Evolutionary conservation across 2,329 filamentous ascomycete species (phyloP).

Genomic region (Epichloe hybrida): DNA sequence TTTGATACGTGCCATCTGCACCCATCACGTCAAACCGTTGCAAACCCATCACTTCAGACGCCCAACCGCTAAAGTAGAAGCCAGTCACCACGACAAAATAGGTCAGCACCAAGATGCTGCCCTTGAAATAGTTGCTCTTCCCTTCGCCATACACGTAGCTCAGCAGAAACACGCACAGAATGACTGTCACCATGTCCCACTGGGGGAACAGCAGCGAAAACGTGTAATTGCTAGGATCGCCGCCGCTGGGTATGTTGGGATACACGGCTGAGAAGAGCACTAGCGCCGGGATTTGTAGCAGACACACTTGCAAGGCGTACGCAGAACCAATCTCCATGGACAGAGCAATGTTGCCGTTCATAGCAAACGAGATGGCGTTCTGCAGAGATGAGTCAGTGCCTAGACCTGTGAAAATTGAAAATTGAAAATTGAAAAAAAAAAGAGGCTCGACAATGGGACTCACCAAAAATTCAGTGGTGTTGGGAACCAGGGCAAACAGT

Average conservation of each 20-base stretch:
- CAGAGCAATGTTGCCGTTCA: constrained; percentile 97
- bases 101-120: constrained; percentile 81
- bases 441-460: constrained; percentile 18
- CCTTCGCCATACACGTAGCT: constrained; percentile 97
- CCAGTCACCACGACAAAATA: constrained; percentile 87
- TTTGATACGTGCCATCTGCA: constrained; percentile 33
- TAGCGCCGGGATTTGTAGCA: constrained; percentile 84
- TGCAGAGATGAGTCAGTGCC: constrained; percentile 19
- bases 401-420: no score
- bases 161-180: constrained; percentile 87
- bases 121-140: constrained; percentile 99
- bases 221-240: constrained; percentile 41
- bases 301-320: constrained; percentile 89
- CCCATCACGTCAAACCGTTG: constrained; percentile 42
- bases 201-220: constrained; percentile 92
- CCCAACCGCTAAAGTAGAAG: constrained; percentile 68
- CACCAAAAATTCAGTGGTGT: constrained; percentile 94
- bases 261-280: constrained; percentile 82
- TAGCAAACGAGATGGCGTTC: constrained; percentile 98
- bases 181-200: constrained; percentile 97
- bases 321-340: constrained; percentile 99
- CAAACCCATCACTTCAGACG: constrained; percentile 28
- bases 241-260: constrained; percentile 26
- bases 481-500: constrained; percentile 89
- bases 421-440: no score